Conservation (phyloP, 169 alveolate species). For the Nephromyces sp. region DNA sequence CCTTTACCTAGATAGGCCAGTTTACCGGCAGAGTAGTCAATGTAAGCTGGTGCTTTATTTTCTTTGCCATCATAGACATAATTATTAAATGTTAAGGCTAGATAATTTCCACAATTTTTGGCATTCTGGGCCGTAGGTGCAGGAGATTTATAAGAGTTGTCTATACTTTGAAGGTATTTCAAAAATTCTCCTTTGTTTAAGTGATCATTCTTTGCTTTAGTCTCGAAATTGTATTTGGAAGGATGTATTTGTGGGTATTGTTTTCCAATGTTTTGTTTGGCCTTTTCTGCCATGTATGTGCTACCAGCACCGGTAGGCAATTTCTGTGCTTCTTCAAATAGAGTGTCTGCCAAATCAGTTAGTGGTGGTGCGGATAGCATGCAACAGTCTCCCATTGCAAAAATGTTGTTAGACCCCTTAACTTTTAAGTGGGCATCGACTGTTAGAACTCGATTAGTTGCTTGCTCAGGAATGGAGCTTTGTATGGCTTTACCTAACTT, state of each 20-base stretch:
- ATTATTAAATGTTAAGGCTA: conserved; percentile 32
- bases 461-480: background rate
- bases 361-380: conserved; percentile 5
- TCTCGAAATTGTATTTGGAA: background rate
- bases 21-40: conserved; percentile 24
- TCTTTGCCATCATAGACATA: background rate
- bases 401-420: conserved; percentile 7
- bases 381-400: conserved; percentile 29
- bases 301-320: background rate
- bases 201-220: background rate
- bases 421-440: conserved; percentile 12
- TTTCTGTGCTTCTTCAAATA: background rate
- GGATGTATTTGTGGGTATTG: background rate
- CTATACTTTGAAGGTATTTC: conserved; percentile 20
- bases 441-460: background rate
- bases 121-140: conserved; percentile 59
- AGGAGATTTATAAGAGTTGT: conserved; percentile 37
- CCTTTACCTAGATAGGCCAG: conserved; percentile 27
- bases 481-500: background rate
- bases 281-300: background rate
- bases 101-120: conserved; percentile 37
- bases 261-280: background rate
- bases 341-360: background rate
- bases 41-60: conserved; percentile 29
- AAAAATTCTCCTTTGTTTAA: background rate